phyloP scores from a whole-genome alignment of 371 early-diverging fungal species.

The Rhizopus stolonifer region DNA sequence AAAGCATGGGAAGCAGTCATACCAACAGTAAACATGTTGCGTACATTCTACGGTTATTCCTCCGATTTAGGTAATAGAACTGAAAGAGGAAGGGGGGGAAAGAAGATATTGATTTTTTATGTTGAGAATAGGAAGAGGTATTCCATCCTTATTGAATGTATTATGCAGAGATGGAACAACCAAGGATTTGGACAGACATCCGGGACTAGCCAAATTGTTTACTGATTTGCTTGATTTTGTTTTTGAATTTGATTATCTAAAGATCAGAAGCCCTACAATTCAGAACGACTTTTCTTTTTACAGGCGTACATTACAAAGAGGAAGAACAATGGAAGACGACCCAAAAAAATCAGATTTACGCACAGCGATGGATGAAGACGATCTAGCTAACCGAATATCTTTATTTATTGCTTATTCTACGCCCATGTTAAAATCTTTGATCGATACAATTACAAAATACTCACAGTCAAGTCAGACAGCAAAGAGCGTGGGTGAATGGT shows the following conservation, averaged over 20 bases:
- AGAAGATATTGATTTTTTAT: not conserved
- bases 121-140: conserved; percentile 65
- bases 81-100: not conserved
- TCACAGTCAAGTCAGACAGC: conserved; percentile 46
- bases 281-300: conserved; percentile 98
- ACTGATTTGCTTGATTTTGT: conserved; percentile 86
- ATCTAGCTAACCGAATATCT: conserved; percentile 89
- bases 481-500: conserved; percentile 58
- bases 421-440: conserved; percentile 88
- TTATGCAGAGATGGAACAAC: conserved; percentile 72
- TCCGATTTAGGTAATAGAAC: conserved; percentile 60
- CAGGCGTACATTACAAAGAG: conserved; percentile 83
- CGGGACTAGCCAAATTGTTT: conserved; percentile 76
- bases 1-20: conserved; percentile 82
- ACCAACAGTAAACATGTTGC: conserved; percentile 82
- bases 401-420: conserved; percentile 94
- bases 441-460: conserved; percentile 71
- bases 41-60: conserved; percentile 77
- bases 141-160: conserved; percentile 72
- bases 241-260: conserved; percentile 88
- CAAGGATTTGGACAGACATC: conserved; percentile 71
- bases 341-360: conserved; percentile 39
- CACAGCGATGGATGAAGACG: conserved; percentile 75
- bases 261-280: conserved; percentile 88
- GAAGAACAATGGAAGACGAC: conserved; percentile 33